Percentiles rank a stretch among this genome's conserved stretches.
phyloP scores from a whole-genome alignment of 805 yeast species.

The Hanseniaspora lachancei region DNA sequence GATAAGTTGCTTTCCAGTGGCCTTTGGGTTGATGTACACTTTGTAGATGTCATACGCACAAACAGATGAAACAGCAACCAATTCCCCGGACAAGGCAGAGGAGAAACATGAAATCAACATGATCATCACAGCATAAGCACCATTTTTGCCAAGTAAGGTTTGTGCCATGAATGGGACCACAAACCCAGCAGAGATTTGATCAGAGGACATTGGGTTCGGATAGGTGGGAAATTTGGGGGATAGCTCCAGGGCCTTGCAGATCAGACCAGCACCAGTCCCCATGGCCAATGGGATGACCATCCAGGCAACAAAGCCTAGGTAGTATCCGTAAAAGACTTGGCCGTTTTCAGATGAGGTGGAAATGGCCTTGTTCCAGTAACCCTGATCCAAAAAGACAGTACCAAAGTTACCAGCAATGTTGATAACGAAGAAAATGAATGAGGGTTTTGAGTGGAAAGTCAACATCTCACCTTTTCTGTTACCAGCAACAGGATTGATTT shows the following conservation, averaged over 20 bases:
- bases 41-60: constrained; percentile 78
- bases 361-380: constrained; percentile 82
- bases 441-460: constrained; percentile 74
- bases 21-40: constrained; percentile 65
- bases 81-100: constrained; percentile 82
- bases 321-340: constrained; percentile 76
- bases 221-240: constrained; percentile 68
- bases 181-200: constrained; percentile 69
- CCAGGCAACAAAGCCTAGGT: constrained; percentile 83
- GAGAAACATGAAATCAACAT: constrained; percentile 87
- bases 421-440: constrained; percentile 82
- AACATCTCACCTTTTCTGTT: constrained; percentile 78
- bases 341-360: constrained; percentile 56
- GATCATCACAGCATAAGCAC: constrained; percentile 70
- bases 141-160: constrained; percentile 74
- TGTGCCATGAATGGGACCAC: constrained; percentile 59
- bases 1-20: constrained; percentile 61
- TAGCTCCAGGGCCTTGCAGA: constrained; percentile 59
- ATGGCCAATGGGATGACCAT: constrained; percentile 75
- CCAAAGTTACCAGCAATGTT: constrained; percentile 84
- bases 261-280: constrained; percentile 79
- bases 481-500: constrained; percentile 53
- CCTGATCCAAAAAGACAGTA: constrained; percentile 74
- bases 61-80: constrained; percentile 76
- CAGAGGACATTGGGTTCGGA: constrained; percentile 51